Base-by-base conservation (phyloP, 2,329 filamentous ascomycete genomes). In the Scleromitrula shiraiana region DNA sequence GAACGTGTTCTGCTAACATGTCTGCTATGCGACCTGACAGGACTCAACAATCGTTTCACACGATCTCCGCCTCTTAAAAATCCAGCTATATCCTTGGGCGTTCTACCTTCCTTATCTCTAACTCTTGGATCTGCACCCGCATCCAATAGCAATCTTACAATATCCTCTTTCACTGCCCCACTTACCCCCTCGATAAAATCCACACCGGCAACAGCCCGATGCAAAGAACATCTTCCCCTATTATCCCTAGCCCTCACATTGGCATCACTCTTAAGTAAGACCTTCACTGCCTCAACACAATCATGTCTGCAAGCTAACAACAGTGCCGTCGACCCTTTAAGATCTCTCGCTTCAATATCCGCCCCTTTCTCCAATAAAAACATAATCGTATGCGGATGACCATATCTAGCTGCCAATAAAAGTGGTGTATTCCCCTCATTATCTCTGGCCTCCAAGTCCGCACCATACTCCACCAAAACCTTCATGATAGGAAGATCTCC, bases 151-250 rank as follows among this genome's bases (percentile, higher is more conserved):
- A 51, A n/a, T 37, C 39, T 50, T 22, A 57, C 43, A 7, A 55
- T 42, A 7, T 46, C 44, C 30, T 52, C 50, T 29, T 56, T 57
- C 9, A 44, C 42, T 14, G 38, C 46, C 1, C 24, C 36, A 9
- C 36, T 24, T 10, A 48, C 42, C 8, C 44, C 47, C 7, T 52
- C 53, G 29, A 52, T 43, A 2, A 54, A 41, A 41, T 49, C 50
- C 2, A 51, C 35, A 3, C 55, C 55, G 9, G 46, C 55, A 1
- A 57, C 50, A 1, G 52, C 55, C n/a, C 55, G 46, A 46, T 57
- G 55, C 9, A 57, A 35, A 7, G 46, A 36, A 5, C 49, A 44
- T 33, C 50, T 49, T 23, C 55, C 55, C 15, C 51, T 54, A 22
- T 47, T 53, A 26, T 57, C 55, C 12, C 44, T 40, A 6, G 41